A percentile compares a stretch with the other conserved stretches of the same genome.
These are phyloP conservation scores for Dovyalis caffra DNA, from an alignment of 345 rosid genomes.

Conservation along the genomic window DNA sequence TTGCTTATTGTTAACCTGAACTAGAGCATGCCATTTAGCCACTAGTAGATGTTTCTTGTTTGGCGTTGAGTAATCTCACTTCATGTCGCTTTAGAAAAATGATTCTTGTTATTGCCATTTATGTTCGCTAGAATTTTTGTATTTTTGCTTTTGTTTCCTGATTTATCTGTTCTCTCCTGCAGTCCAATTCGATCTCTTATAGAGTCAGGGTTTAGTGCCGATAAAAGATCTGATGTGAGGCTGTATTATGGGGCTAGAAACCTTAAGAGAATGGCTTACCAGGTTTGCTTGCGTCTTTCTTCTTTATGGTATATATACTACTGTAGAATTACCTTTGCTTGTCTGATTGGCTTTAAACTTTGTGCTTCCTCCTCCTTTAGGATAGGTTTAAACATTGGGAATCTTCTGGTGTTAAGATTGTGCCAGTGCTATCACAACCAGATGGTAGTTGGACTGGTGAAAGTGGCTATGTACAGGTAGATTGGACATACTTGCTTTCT, in stretches of 20 bases:
- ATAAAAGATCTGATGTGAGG: constrained; percentile 75
- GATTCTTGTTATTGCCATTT: not conserved
- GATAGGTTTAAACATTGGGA: constrained; percentile 94
- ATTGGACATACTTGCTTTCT: not conserved
- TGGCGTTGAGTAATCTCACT: not conserved
- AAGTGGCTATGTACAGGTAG: constrained; percentile 91
- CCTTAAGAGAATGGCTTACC: constrained; percentile 92
- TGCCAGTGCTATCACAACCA: constrained; percentile 89
- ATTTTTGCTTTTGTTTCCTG: not conserved
- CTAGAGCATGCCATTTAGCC: not conserved
- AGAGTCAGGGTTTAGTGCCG: constrained; percentile 78
- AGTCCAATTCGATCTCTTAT: constrained; percentile 89
- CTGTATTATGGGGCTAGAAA: constrained; percentile 94
- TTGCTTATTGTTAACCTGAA: not conserved
- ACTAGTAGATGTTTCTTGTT: not conserved
- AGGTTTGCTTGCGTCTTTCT: constrained; percentile 48
- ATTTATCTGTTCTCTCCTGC: constrained; percentile 29
- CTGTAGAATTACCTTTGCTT: not conserved
- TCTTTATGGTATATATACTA: not conserved
- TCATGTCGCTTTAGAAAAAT: too few relatives aligned
- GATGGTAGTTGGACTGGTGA: constrained; percentile 80
- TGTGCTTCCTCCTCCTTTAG: constrained; percentile 35
- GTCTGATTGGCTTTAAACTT: constrained; percentile 5
- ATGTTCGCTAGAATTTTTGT: too few relatives aligned
- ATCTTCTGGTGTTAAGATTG: constrained; percentile 72